Evolutionary conservation across 352 stramenopile species (phyloP).

Genomic region (Halophytophthora batemanensis): DNA sequence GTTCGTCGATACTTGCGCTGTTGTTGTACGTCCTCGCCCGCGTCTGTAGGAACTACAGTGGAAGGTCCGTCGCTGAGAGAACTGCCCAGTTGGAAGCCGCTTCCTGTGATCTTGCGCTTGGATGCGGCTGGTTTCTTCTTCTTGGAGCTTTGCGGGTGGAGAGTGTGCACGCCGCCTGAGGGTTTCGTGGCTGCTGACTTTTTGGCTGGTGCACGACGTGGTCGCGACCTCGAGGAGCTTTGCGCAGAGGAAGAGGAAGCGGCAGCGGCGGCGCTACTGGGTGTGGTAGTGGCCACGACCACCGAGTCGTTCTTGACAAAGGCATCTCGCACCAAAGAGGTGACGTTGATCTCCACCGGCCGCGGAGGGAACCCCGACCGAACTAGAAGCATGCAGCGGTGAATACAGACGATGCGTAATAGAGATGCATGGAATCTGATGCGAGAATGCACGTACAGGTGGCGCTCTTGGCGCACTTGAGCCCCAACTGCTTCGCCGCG

Average conservation of each 20-base stretch:
- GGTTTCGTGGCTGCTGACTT: constrained; percentile 17
- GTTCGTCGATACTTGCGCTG: constrained; percentile 53
- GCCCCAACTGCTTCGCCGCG: constrained; percentile 33
- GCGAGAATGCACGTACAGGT: constrained; percentile 39
- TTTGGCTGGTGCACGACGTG: constrained; percentile 21
- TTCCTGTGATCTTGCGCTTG: constrained; percentile 45
- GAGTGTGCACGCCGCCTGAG: constrained; percentile 45
- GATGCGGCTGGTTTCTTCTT: constrained; percentile 20
- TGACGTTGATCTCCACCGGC: constrained; percentile 29
- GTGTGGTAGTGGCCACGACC: constrained; percentile 34
- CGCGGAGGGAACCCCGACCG: constrained; percentile 65
- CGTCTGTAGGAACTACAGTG: neutral
- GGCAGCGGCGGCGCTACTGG: constrained; percentile 7
- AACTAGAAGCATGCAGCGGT: constrained; percentile 30
- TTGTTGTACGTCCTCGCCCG: constrained; percentile 18
- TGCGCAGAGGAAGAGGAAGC: constrained; percentile 6
- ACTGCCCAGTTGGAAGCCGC: constrained; percentile 51
- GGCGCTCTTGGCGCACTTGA: constrained; percentile 41
- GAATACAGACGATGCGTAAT: neutral
- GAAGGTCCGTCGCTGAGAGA: constrained; percentile 32
- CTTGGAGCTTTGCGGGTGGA: constrained; percentile 21
- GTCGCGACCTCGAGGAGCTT: constrained; percentile 2
- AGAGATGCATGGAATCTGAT: neutral
- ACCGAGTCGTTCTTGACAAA: constrained; percentile 72
- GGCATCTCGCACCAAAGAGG: constrained; percentile 39